Conservation (phyloP, 2,329 filamentous ascomycete species). For the Fonsecaea multimorphosa region DNA sequence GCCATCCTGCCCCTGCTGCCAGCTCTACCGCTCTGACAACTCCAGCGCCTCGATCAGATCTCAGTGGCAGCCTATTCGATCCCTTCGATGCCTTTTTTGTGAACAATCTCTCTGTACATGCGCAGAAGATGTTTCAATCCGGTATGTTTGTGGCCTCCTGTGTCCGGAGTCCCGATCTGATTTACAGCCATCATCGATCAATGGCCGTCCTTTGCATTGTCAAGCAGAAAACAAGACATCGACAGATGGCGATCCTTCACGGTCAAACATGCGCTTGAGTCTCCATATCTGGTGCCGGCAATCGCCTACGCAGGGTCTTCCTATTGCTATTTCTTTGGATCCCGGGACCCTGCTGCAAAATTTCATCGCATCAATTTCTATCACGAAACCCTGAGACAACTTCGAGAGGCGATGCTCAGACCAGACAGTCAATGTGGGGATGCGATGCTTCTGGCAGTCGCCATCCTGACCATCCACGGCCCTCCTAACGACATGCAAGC, state of each 20-base stretch:
- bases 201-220: conserved; percentile 27
- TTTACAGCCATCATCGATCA: conserved; percentile 25
- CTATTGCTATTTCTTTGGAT: conserved; percentile 27
- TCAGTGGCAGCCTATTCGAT: conserved; percentile 14
- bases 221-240: conserved; percentile 19
- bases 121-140: conserved; percentile 21
- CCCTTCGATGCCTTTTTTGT: conserved; percentile 23
- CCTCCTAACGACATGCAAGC: neutral
- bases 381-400: conserved; percentile 16
- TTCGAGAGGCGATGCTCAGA: conserved; percentile 16
- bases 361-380: conserved; percentile 20
- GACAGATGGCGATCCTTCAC: conserved; percentile 23
- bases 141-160: conserved; percentile 11
- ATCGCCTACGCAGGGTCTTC: conserved; percentile 27
- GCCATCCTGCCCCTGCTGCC: neutral
- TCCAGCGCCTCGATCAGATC: conserved; percentile 6
- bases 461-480: conserved; percentile 25
- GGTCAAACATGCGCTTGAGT: conserved; percentile 15
- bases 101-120: conserved; percentile 3
- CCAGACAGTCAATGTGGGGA: conserved; percentile 7
- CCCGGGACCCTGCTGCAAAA: conserved; percentile 5
- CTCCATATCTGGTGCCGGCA: conserved; percentile 23
- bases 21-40: neutral
- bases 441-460: conserved; percentile 25
- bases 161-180: neutral